Percentiles rank a stretch among this genome's conserved stretches.
Evolutionary conservation across 495 filamentous ascomycete species (phyloP).

Genomic region (Stereocaulon alpinum): DNA sequence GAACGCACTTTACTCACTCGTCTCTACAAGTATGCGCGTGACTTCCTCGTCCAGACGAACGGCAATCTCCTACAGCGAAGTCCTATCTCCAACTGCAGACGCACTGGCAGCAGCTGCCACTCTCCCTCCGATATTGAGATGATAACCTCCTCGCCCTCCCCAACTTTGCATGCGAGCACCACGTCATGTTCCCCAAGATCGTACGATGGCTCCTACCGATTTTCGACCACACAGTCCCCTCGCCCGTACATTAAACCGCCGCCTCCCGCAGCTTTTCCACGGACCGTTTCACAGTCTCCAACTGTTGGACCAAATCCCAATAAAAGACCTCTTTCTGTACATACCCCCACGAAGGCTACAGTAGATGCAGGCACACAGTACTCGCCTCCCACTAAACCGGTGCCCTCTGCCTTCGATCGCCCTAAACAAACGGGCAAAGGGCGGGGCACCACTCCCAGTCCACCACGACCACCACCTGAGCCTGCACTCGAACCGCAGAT

Average conservation of each 20-base stretch:
- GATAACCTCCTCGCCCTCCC: slow-evolving; percentile 27
- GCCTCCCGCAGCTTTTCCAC: slow-evolving; percentile 20
- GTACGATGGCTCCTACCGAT: slow-evolving; percentile 24
- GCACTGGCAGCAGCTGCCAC: slow-evolving; percentile 10
- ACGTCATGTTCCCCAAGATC: slow-evolving; percentile 18
- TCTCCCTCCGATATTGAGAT: slow-evolving; percentile 24
- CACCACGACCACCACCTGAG: slow-evolving; percentile 20
- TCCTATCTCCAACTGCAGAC: slow-evolving; percentile 11
- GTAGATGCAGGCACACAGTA: slow-evolving; percentile 47
- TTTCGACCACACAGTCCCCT: slow-evolving; percentile 19
- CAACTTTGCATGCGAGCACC: slow-evolving; percentile 21
- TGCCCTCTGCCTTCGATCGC: slow-evolving; percentile 10
- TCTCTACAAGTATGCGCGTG: slow-evolving; percentile 25
- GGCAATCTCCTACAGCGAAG: slow-evolving; percentile 17
- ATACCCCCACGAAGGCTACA: slow-evolving; percentile 15
- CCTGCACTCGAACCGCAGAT: slow-evolving; percentile 23
- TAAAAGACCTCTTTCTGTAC: slow-evolving; percentile 16
- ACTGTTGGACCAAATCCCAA: slow-evolving; percentile 6
- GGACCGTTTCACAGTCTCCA: slow-evolving; percentile 17
- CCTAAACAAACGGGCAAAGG: slow-evolving; percentile 17
- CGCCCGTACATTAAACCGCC: slow-evolving; percentile 23
- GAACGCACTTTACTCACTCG: slow-evolving; percentile 21
- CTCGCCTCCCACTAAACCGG: slow-evolving; percentile 30
- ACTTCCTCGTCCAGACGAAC: slow-evolving; percentile 22
- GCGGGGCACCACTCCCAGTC: slow-evolving; percentile 20